Base-by-base conservation (phyloP, 441 rosid species). In the Metrosideros polymorpha region DNA sequence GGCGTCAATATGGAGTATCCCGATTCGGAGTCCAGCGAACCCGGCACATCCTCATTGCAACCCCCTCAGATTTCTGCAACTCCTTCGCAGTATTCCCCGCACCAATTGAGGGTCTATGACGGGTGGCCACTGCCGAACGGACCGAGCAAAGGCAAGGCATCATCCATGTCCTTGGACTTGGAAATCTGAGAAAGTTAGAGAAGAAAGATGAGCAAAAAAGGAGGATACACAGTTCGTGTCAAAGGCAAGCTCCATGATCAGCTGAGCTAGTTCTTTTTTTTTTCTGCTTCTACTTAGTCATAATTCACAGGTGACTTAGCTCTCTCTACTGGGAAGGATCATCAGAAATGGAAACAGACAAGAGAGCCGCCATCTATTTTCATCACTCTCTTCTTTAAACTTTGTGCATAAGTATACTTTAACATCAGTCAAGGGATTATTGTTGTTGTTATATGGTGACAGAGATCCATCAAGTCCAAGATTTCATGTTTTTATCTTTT, bases 1-100 rank as follows among this genome's bases (percentile, higher is more conserved):
- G 97, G 97, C 35, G 97, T 94, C 84, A 94, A 93, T 93, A 83
- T 86, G 86, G 89, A 87, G 71, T 92, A 93, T 84, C 92, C 95
- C 59, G 85, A 85, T 30, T 84, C 90, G 22, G 94, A 92, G 75
- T 88, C 93, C 2, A 88, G 89, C 29, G 91, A 90, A 53, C 39
- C 85, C 90, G 47, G 54, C 88, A 85, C n/a, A 54, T 85, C 45
- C 57, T 57, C 87, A 82, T 71, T 57, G 59, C 91, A 85, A 56
- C 85, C 82, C 66, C 57, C 89, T 12, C 85, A 79, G 55, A 52
- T 83, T 43, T 87, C 89, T 42, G 87, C 90, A 9, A 82, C 47
- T 71, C n/a, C 90, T 45, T 53, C 90, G 22, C 89, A 55, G 57
- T 49, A 85, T 9, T 82, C 86, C 85, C 83, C 89, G 49, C 89